Conservation (phyloP, 495 filamentous ascomycete species). For the Wilcoxina mikolae region DNA sequence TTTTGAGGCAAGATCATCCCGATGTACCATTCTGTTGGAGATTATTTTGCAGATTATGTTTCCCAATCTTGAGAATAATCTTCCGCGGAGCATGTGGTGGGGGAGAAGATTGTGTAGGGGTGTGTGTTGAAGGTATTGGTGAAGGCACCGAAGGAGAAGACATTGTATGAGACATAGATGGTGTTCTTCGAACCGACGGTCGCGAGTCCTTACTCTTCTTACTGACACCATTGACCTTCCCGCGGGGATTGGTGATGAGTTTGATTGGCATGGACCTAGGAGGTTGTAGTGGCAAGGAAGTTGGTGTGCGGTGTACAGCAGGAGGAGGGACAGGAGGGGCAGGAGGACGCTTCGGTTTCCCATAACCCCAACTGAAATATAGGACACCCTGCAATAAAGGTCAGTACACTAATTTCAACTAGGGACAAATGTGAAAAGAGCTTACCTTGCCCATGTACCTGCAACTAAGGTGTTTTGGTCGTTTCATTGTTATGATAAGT, state of each 20-base stretch:
- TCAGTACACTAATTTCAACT: background rate
- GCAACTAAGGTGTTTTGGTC: constrained; percentile 57
- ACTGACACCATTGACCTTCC: constrained; percentile 15
- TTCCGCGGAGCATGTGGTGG: constrained; percentile 11
- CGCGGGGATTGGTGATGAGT: constrained; percentile 17
- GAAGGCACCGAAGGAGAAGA: constrained; percentile 4
- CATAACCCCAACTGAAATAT: constrained; percentile 9
- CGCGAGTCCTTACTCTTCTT: constrained; percentile 20
- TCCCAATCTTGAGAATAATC: constrained; percentile 4
- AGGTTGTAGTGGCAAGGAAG: background rate
- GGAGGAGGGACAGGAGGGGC: background rate
- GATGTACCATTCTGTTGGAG: too few relatives aligned
- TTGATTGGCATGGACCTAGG: constrained; percentile 13
- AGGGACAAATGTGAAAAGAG: background rate
- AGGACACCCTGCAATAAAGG: constrained; percentile 14
- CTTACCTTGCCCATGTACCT: constrained; percentile 46
- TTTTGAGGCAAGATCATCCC: too few relatives aligned
- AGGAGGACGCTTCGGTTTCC: background rate
- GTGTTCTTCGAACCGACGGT: constrained; percentile 13
- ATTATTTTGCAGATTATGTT: background rate
- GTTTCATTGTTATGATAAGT: constrained; percentile 47
- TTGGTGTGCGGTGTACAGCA: constrained; percentile 9
- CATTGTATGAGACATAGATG: constrained; percentile 8
- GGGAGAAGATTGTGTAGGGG: constrained; percentile 15
- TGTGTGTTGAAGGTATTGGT: constrained; percentile 7